Evolutionary conservation across 352 stramenopile genomes (phyloP).

Genomic region (Globisporangium parvum): DNA sequence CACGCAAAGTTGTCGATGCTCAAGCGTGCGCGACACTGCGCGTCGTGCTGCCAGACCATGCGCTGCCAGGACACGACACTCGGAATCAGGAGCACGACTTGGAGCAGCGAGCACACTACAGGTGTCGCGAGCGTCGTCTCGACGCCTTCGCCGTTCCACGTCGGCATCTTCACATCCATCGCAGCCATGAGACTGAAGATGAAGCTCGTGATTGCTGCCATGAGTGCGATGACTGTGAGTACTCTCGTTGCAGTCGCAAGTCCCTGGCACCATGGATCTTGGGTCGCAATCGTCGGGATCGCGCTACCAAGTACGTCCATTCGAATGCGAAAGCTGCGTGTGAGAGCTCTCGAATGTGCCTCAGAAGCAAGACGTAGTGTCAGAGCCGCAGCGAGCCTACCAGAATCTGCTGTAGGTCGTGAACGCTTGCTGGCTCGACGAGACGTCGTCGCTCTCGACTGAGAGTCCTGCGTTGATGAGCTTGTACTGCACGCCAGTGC

Average conservation of each 20-base stretch:
- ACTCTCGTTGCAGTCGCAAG: slow-evolving; percentile 36
- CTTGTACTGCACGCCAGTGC: slow-evolving; percentile 72
- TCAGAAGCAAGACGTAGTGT: neutral
- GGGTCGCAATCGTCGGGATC: slow-evolving; percentile 25
- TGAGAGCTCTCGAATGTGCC: neutral
- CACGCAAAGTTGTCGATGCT: slow-evolving; percentile 52
- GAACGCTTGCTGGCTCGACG: slow-evolving; percentile 14
- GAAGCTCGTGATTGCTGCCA: slow-evolving; percentile 53
- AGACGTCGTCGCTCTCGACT: slow-evolving; percentile 26
- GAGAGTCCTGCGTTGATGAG: slow-evolving; percentile 65
- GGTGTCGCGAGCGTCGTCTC: slow-evolving; percentile 48
- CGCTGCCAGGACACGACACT: slow-evolving; percentile 53
- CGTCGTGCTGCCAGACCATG: slow-evolving; percentile 47
- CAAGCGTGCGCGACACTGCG: slow-evolving; percentile 31
- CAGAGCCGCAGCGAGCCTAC: slow-evolving; percentile 10
- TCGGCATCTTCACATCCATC: slow-evolving; percentile 55
- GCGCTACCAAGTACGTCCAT: slow-evolving; percentile 14
- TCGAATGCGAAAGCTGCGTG: neutral
- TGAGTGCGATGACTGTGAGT: slow-evolving; percentile 45
- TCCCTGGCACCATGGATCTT: slow-evolving; percentile 63
- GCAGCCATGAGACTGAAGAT: slow-evolving; percentile 43
- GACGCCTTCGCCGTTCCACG: slow-evolving; percentile 65
- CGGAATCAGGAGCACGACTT: slow-evolving; percentile 32
- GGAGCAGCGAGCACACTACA: slow-evolving; percentile 44
- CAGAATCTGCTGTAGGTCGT: slow-evolving; percentile 34